Conservation (phyloP, 129 eudicot species). For the Saposhnikovia divaricata region DNA sequence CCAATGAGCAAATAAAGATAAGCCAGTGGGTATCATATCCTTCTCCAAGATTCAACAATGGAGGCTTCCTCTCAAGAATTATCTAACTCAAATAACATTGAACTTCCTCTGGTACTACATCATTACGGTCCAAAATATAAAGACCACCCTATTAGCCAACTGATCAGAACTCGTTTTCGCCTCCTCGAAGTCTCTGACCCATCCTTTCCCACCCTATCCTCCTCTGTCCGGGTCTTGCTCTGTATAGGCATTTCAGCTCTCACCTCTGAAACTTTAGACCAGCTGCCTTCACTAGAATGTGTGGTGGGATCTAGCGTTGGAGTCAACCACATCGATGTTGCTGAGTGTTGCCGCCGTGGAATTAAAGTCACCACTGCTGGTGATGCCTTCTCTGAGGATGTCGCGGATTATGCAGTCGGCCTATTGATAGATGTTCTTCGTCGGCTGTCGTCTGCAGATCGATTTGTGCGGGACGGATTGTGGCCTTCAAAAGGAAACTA, state of each 20-base stretch:
- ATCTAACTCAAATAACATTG: neutral
- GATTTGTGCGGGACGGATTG: conserved; percentile 40
- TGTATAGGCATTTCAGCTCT: conserved; percentile 34
- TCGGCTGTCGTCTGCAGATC: conserved; percentile 36
- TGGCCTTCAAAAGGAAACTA: conserved; percentile 40
- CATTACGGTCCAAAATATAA: conserved; percentile 28
- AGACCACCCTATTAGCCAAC: conserved; percentile 11
- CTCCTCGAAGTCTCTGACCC: conserved; percentile 37
- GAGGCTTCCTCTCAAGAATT: conserved; percentile 3
- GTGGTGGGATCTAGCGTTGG: conserved; percentile 47
- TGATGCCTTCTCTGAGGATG: conserved; percentile 56
- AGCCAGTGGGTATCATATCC: neutral
- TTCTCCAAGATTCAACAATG: conserved; percentile 7
- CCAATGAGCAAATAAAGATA: neutral
- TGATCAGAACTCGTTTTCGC: conserved; percentile 17
- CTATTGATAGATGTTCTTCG: conserved; percentile 49
- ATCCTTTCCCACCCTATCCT: conserved; percentile 23
- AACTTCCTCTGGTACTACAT: conserved; percentile 27
- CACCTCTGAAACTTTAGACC: conserved; percentile 26
- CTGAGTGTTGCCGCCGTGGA: conserved; percentile 57
- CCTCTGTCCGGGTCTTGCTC: conserved; percentile 35
- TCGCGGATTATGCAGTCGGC: conserved; percentile 58
- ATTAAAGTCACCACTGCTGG: conserved; percentile 53
- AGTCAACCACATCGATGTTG: conserved; percentile 48
- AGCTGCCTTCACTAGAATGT: conserved; percentile 23